Evolutionary conservation across 768 basidiomycete genomes (phyloP).

Genomic region (Imleria badia): DNA sequence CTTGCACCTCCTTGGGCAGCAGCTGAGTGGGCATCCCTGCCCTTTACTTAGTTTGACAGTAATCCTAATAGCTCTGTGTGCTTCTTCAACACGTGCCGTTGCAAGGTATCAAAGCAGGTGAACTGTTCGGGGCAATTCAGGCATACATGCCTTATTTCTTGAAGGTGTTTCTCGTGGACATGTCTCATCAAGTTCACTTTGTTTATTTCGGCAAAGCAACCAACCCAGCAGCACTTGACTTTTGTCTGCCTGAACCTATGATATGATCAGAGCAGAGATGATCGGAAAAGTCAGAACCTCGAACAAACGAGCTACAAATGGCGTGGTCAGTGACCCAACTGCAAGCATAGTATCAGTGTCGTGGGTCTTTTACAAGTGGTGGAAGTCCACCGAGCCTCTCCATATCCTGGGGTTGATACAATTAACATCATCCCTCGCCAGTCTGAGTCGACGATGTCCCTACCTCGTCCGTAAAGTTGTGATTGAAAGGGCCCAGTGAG

Average conservation of each 20-base stretch:
- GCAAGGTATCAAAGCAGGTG: constrained; percentile 20
- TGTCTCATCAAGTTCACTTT: constrained; percentile 28
- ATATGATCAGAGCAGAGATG: constrained; percentile 21
- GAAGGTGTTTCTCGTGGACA: constrained; percentile 24
- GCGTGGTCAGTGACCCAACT: constrained; percentile 5
- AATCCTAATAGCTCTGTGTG: too few species aligned
- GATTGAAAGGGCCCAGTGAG: background rate
- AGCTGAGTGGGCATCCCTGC: too few species aligned
- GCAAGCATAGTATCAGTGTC: constrained; percentile 12
- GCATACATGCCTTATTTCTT: constrained; percentile 13
- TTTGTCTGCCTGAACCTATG: constrained; percentile 9
- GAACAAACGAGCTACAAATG: constrained; percentile 7
- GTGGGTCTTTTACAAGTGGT: background rate
- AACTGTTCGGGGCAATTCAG: constrained; percentile 18
- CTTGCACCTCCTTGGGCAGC: too few species aligned
- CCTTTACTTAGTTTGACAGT: too few species aligned
- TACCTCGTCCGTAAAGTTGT: constrained; percentile 13
- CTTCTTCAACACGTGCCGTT: constrained; percentile 6
- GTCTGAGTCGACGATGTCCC: background rate
- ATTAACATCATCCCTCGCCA: constrained; percentile 3
- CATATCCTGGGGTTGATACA: constrained; percentile 5
- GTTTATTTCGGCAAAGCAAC: constrained; percentile 16
- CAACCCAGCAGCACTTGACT: constrained; percentile 15
- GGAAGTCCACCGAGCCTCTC: background rate
- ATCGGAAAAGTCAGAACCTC: constrained; percentile 10